Evolutionary conservation across 2,329 filamentous ascomycete genomes (phyloP).

Genomic region (Teratosphaeria pseudoeucalypti): DNA sequence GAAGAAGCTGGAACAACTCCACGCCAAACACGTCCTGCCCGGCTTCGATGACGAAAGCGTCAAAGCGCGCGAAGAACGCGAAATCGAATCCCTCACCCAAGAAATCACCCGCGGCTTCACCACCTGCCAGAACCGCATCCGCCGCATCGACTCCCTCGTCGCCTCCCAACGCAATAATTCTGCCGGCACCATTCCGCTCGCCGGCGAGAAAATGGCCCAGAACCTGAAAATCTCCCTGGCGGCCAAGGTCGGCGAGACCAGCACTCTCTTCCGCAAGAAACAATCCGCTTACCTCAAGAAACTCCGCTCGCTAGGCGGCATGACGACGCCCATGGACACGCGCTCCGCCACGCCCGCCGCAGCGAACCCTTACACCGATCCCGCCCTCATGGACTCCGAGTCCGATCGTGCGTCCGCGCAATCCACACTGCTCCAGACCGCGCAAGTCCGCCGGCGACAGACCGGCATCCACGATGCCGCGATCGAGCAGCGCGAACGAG

Average conservation of each 20-base stretch:
- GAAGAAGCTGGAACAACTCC: slow-evolving; percentile 76
- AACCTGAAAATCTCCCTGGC: slow-evolving; percentile 93
- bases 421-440: slow-evolving; percentile 71
- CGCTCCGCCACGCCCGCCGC: slow-evolving; percentile 35
- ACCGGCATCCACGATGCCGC: slow-evolving; percentile 63
- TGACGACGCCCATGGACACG: slow-evolving; percentile 38
- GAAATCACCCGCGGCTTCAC: slow-evolving; percentile 84
- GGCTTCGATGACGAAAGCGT: slow-evolving; percentile 93
- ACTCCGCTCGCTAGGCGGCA: slow-evolving; percentile 35
- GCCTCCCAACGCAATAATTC: slow-evolving; percentile 59
- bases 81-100: slow-evolving; percentile 85
- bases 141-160: slow-evolving; percentile 79
- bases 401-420: slow-evolving; percentile 88
- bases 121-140: slow-evolving; percentile 77
- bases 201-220: slow-evolving; percentile 89
- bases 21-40: slow-evolving; percentile 93
- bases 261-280: slow-evolving; percentile 89
- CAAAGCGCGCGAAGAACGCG: slow-evolving; percentile 73
- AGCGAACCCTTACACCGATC: slow-evolving; percentile 65
- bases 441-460: slow-evolving; percentile 47
- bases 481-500: slow-evolving; percentile 84
- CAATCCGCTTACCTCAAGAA: slow-evolving; percentile 86
- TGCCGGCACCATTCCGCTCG: slow-evolving; percentile 57
- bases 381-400: slow-evolving; percentile 84
- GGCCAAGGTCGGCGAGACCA: slow-evolving; percentile 78